Evolutionary conservation across 495 filamentous ascomycete genomes (phyloP).

Genomic region (Viridothelium virens): DNA sequence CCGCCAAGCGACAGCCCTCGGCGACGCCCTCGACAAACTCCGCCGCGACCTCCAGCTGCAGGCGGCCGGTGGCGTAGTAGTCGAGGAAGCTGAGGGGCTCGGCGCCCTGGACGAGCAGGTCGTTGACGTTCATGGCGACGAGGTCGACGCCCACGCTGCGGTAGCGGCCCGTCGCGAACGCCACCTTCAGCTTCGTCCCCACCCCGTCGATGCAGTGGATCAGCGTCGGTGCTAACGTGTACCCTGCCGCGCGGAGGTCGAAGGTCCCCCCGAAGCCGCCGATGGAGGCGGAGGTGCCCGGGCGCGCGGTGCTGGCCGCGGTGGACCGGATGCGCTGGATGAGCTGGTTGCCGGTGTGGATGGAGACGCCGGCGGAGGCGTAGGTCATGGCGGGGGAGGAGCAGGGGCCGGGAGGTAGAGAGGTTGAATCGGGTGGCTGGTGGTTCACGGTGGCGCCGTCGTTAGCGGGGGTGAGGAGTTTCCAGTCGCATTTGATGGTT

Average conservation of each 20-base stretch:
- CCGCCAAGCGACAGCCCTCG: conserved; percentile 68
- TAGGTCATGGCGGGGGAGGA: conserved; percentile 61
- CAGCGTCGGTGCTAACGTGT: conserved; percentile 63
- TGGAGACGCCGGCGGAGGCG: conserved; percentile 84
- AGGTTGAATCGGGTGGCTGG: background rate
- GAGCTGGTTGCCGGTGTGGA: conserved; percentile 83
- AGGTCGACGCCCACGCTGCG: conserved; percentile 88
- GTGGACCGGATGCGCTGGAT: conserved; percentile 81
- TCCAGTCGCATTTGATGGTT: conserved; percentile 75
- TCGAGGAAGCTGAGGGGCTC: conserved; percentile 92
- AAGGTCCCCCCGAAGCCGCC: conserved; percentile 92
- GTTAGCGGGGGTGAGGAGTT: conserved; percentile 77
- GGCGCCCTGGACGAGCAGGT: conserved; percentile 89
- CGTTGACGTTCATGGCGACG: conserved; percentile 98
- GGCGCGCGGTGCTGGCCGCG: conserved; percentile 67
- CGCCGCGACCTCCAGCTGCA: conserved; percentile 67
- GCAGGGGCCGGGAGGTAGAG: background rate
- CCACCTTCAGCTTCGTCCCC: conserved; percentile 93
- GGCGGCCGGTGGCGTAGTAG: conserved; percentile 83
- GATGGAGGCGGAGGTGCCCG: conserved; percentile 82
- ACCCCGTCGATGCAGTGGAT: conserved; percentile 93
- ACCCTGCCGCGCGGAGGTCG: conserved; percentile 69
- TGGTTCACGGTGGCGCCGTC: conserved; percentile 62
- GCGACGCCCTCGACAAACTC: conserved; percentile 83
- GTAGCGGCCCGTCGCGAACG: conserved; percentile 78